Base-by-base conservation (phyloP, 2,329 filamentous ascomycete species). In the Colletotrichum echinochloae region DNA sequence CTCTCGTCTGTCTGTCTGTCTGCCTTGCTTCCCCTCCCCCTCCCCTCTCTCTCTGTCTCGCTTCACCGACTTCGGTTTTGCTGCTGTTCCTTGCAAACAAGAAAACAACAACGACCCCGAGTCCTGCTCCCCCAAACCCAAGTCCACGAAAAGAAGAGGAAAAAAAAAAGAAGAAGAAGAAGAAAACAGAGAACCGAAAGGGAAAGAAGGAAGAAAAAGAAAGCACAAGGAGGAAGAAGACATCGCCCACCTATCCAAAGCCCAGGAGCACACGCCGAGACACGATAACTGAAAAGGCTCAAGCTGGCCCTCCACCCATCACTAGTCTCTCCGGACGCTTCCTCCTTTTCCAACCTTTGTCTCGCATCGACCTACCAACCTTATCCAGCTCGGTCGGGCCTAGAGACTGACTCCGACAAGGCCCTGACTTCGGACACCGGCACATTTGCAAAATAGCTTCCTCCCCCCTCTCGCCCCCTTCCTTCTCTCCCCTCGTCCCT, bases 391-490 rank as follows among this genome's bases (percentile, higher is more conserved):
- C 41, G 35, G 54, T 18, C 26, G 23, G 39, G 56, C 39, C 23
- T n/a, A n/a, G 23, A 59, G 11, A 30, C 52, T 33, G 20, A 51
- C 46, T 16, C 26, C 33, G 41, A 44, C 30, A 33, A 33, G 20
- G n/a, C 2, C 49, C 39, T 44, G 18, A n/a, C 55, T 5, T 12
- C 55, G 23, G 16, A 16, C 44, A 35, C 35, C 35, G 20, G 14
- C n/a, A 44, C 30, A 51, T 62, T 23, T 41, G n/a, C 60, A 30
- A 48, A 62, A 62, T 62, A 52, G 46, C 60, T 41, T 62, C 60
- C 59, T 14, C 2, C n/a, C 59, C 57, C 18, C 26, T 33, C 26
- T 9, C 41, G 20, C 52, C 28, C n/a, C 37, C 8, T 20, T 9
- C 7, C 20, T 12, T 9, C 20, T 23, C 23, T 60, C 44, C 6